These are phyloP conservation scores for Colletotrichum orbiculare DNA, from an alignment of 2,329 filamentous ascomycete genomes.

Conservation along the genomic window DNA sequence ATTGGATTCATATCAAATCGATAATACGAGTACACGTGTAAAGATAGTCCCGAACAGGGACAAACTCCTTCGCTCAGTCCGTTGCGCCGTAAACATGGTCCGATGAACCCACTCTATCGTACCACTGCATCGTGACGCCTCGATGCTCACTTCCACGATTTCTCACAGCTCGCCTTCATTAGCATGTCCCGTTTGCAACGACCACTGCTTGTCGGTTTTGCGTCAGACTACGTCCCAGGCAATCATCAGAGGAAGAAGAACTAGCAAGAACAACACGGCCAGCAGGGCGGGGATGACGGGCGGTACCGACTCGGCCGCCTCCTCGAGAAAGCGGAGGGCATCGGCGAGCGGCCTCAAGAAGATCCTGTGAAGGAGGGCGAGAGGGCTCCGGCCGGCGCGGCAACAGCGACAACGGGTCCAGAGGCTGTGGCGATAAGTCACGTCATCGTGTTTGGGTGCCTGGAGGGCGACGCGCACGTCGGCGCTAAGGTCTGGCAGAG, in stretches of 20 bases:
- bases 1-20: no score
- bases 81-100: no score
- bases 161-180: not conserved
- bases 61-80: no score
- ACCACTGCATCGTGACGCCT: no score
- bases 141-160: no score
- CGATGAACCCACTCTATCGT: no score
- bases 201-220: no score
- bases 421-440: conserved; percentile 26
- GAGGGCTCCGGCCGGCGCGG: conserved; percentile 16
- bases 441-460: conserved; percentile 30
- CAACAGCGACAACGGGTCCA: conserved; percentile 35
- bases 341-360: conserved; percentile 24
- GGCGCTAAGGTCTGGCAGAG: conserved; percentile 33
- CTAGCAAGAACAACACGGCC: conserved; percentile 23
- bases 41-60: no score
- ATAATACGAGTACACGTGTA: no score
- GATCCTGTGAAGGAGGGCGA: conserved; percentile 25
- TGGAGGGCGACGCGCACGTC: conserved; percentile 30
- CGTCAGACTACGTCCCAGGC: conserved; percentile 15
- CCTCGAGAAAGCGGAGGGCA: conserved; percentile 15
- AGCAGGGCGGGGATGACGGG: conserved; percentile 28
- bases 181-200: no score
- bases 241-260: conserved; percentile 27
- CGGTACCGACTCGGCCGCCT: conserved; percentile 23